These are phyloP conservation scores for Plantago ovata DNA, from an alignment of 257 asterid genomes.

Conservation along the genomic window DNA sequence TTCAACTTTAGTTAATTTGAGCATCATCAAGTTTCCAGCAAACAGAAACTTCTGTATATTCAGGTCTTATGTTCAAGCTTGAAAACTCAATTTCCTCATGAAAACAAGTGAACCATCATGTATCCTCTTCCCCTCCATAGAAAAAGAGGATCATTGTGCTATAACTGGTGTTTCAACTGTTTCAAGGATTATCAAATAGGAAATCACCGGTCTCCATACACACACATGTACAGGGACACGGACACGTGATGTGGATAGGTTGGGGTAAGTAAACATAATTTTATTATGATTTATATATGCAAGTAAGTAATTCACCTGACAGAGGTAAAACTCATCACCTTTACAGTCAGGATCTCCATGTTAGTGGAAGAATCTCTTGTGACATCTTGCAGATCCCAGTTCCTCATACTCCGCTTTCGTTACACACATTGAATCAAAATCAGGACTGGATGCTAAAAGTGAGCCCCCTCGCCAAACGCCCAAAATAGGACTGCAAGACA, in stretches of 20 bases:
- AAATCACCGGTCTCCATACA: background rate
- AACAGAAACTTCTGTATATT: no score
- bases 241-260: background rate
- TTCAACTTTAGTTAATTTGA: no score
- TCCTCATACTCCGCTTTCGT: conserved; percentile 97
- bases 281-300: background rate
- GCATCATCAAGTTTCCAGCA: no score
- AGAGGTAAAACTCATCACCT: background rate
- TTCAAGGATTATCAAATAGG: background rate
- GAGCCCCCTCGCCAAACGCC: conserved; percentile 99
- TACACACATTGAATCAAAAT: conserved; percentile 89
- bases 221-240: background rate
- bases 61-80: no score
- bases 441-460: conserved; percentile 93
- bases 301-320: background rate
- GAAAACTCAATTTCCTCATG: no score
- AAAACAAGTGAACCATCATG: no score
- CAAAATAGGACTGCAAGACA: conserved; percentile 66
- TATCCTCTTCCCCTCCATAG: no score
- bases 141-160: background rate
- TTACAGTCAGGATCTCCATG: conserved; percentile 23
- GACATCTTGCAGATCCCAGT: conserved; percentile 87
- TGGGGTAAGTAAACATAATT: no score
- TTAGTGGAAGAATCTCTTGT: conserved; percentile 80
- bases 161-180: background rate